Percentiles rank a stretch among this genome's conserved stretches.
Evolutionary conservation across 2,329 filamentous ascomycete genomes (phyloP).

Genomic region (Arthroderma sp.): DNA sequence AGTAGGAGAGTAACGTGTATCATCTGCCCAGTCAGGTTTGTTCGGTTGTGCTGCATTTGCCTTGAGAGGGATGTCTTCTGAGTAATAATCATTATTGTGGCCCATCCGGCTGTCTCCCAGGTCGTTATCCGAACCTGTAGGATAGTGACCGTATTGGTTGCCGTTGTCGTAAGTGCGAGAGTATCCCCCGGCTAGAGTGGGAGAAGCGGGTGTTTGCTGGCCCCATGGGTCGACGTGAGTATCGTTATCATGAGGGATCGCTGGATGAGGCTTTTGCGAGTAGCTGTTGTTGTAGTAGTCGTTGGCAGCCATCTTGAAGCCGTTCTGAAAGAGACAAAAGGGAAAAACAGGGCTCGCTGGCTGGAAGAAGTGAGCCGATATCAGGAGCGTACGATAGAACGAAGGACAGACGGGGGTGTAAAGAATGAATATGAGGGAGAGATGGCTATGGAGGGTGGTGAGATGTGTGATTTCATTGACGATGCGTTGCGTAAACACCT

Average conservation of each 20-base stretch:
- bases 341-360: background rate
- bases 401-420: background rate
- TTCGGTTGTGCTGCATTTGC: constrained; percentile 24
- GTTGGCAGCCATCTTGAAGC: constrained; percentile 34
- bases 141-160: constrained; percentile 29
- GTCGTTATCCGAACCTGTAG: constrained; percentile 24
- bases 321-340: background rate
- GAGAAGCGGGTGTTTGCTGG: constrained; percentile 1
- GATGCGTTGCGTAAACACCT: background rate
- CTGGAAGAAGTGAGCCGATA: background rate
- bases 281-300: constrained; percentile 14
- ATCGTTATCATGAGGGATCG: background rate
- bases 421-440: background rate
- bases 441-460: background rate
- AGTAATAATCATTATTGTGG: constrained; percentile 27
- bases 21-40: constrained; percentile 30
- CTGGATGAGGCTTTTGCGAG: constrained; percentile 6
- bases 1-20: constrained; percentile 37
- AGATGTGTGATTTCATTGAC: background rate
- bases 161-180: constrained; percentile 28
- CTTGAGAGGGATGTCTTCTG: constrained; percentile 34
- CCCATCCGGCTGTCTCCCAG: constrained; percentile 17
- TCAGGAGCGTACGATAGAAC: background rate
- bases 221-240: background rate
- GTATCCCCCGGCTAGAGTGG: background rate